These are phyloP conservation scores for Juncus inflexus DNA, from an alignment of 176 grass and related monocot species.

Conservation along the genomic window DNA sequence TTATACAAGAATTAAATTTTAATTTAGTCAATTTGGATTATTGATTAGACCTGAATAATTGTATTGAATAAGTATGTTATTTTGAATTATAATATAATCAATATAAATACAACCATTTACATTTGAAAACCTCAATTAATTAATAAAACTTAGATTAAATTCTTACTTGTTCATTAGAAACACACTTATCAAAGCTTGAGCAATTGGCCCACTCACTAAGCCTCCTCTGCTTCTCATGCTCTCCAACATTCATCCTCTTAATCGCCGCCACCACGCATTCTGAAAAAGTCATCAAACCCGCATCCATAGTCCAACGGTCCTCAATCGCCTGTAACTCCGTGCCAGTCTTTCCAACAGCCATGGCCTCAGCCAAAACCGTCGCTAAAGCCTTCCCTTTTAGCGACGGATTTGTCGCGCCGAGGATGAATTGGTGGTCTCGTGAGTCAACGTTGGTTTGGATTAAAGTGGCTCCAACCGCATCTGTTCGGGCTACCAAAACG, in stretches of 20 bases:
- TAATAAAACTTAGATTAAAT: too few species aligned
- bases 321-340: constrained; percentile 65
- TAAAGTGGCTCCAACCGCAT: constrained; percentile 73
- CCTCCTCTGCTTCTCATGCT: constrained; percentile 49
- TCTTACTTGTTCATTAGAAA: constrained; percentile 42
- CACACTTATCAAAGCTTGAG: constrained; percentile 45
- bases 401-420: constrained; percentile 51
- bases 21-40: too few species aligned
- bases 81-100: too few species aligned
- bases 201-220: constrained; percentile 51
- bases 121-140: too few species aligned
- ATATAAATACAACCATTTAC: too few species aligned
- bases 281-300: constrained; percentile 69
- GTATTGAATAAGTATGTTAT: too few species aligned
- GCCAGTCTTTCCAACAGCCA: constrained; percentile 47
- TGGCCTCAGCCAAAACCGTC: constrained; percentile 35
- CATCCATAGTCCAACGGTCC: constrained; percentile 54
- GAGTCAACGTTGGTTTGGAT: constrained; percentile 94
- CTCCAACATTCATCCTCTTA: constrained; percentile 14
- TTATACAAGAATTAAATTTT: too few species aligned
- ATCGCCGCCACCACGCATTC: constrained; percentile 61
- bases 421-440: constrained; percentile 86
- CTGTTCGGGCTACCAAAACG: constrained; percentile 62
- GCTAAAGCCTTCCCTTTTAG: constrained; percentile 42
- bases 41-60: too few species aligned